Evolutionary conservation across 805 yeast species (phyloP), one percentile per base, ranked within the genome.

Genomic region (Saccharomycopsis sp.): DNA sequence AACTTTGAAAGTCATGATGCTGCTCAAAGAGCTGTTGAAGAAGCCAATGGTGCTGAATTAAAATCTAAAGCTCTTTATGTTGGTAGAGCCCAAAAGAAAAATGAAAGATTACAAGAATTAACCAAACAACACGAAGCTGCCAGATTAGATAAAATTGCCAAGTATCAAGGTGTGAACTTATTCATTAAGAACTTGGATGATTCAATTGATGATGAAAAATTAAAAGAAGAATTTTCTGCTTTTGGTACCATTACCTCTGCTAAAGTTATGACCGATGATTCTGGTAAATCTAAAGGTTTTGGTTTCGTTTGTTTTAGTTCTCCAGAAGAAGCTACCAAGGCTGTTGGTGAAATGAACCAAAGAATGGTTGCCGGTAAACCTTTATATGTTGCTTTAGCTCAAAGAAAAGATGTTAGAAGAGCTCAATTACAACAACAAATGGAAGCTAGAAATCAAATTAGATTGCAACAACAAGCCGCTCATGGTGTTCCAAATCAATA

Each of bases 291-390:
- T 50, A 89, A 85, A 73, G 97, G 97, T 53, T 92, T 92, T 63
- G 98, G 98, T 59, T 92, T 92, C 62, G 98, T 92, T 54, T 87
- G 98, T 70, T 92, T 80, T 82, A 78, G 95, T 42, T 66, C 92
- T 50, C 96, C 97, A 59, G 98, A 92, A 66, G 98, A 92, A 76
- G 98, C 98, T 54, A 84, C 95, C 57, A 87, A 86, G 70, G 98
- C 98, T 51, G 86, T 89, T 63, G 74, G 89, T 55, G 98, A 89
- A 73, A 88, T 89, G 95, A 87, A 89, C 77, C 96, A 87, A 70
- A 83, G 87, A 63, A 82, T 89, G 80, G 76, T 92, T 55, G 79
- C 77, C 54, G 86, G 88, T 62, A 92, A 92, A 76, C 98, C 97
- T 57, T 74, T 92, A 61, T 92, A 89, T 64, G 98, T 92, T 67